phyloP scores from a whole-genome alignment of 2,329 filamentous ascomycete genomes.

The Ophiobolus disseminans region DNA sequence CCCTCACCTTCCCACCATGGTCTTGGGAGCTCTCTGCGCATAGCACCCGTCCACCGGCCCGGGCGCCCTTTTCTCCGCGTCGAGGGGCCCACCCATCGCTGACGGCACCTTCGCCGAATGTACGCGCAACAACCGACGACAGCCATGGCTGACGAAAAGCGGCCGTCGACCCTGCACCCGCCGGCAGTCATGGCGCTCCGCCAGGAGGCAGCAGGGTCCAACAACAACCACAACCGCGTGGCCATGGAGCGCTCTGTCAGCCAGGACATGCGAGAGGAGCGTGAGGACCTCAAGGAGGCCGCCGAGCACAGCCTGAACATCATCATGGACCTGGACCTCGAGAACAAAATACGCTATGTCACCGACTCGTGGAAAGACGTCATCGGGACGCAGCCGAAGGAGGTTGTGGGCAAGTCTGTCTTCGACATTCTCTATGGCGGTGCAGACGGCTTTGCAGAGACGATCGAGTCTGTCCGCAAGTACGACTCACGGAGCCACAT shows the following conservation, averaged over 20 bases:
- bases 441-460: slow-evolving; percentile 79
- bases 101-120: slow-evolving; percentile 11
- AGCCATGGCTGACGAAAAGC: slow-evolving; percentile 35
- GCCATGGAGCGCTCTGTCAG: slow-evolving; percentile 72
- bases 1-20: slow-evolving; percentile 37
- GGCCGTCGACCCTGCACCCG: slow-evolving; percentile 47
- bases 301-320: slow-evolving; percentile 96
- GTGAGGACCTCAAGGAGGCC: slow-evolving; percentile 91
- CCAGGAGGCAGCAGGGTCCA: slow-evolving; percentile 45
- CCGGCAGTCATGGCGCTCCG: slow-evolving; percentile 54
- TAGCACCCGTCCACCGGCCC: neutral
- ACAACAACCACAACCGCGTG: slow-evolving; percentile 36
- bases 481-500: slow-evolving; percentile 94
- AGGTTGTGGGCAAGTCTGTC: slow-evolving; percentile 78
- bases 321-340: slow-evolving; percentile 90
- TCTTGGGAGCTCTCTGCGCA: slow-evolving; percentile 26
- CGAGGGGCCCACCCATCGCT: slow-evolving; percentile 27
- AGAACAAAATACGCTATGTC: slow-evolving; percentile 92
- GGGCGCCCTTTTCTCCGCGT: slow-evolving; percentile 1
- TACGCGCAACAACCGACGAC: slow-evolving; percentile 20
- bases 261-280: slow-evolving; percentile 89
- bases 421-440: slow-evolving; percentile 82
- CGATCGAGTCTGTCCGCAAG: slow-evolving; percentile 81
- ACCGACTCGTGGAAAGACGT: slow-evolving; percentile 96
- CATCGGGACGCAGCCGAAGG: slow-evolving; percentile 77